phyloP scores from a whole-genome alignment of 2,329 filamentous ascomycete species.

The Diplodia scrobiculata region DNA sequence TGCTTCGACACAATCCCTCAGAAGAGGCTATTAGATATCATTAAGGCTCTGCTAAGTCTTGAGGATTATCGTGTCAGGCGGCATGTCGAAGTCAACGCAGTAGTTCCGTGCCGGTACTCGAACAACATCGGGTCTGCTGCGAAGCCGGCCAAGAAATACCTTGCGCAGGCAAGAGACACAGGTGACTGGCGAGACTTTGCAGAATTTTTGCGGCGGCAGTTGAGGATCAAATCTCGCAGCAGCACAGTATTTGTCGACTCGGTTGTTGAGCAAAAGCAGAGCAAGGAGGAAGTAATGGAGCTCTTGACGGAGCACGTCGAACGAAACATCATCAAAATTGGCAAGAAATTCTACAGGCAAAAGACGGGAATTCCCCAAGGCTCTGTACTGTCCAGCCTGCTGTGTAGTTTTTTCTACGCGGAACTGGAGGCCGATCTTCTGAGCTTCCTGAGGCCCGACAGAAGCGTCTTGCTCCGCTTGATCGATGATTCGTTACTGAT shows the following conservation, averaged over 20 bases:
- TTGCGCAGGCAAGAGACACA: constrained; percentile 45
- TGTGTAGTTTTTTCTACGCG: constrained; percentile 97
- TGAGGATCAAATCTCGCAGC: constrained; percentile 47
- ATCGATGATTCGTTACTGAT: constrained; percentile 94
- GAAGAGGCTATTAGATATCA: constrained; percentile 66
- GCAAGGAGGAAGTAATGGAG: constrained; percentile 63
- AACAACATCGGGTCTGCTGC: constrained; percentile 22
- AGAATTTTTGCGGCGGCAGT: neutral
- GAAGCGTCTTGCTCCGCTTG: constrained; percentile 73
- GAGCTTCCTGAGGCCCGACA: constrained; percentile 61
- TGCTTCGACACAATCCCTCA: constrained; percentile 98
- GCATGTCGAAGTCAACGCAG: constrained; percentile 69
- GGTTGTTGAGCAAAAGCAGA: constrained; percentile 60
- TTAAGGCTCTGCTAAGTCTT: constrained; percentile 60
- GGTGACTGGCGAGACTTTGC: constrained; percentile 38
- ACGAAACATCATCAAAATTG: constrained; percentile 82
- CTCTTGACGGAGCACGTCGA: constrained; percentile 79
- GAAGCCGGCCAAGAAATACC: constrained; percentile 45
- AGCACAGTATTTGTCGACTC: constrained; percentile 79
- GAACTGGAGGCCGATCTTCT: constrained; percentile 74
- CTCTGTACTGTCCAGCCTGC: constrained; percentile 78
- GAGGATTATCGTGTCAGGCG: constrained; percentile 70
- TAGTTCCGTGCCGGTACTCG: constrained; percentile 41
- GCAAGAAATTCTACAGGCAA: constrained; percentile 85
- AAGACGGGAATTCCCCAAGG: constrained; percentile 90